Percentiles rank a stretch among this genome's conserved stretches.
Evolutionary conservation across 148 eudicot species (phyloP).

Genomic region (Vaccinium myrtillus): DNA sequence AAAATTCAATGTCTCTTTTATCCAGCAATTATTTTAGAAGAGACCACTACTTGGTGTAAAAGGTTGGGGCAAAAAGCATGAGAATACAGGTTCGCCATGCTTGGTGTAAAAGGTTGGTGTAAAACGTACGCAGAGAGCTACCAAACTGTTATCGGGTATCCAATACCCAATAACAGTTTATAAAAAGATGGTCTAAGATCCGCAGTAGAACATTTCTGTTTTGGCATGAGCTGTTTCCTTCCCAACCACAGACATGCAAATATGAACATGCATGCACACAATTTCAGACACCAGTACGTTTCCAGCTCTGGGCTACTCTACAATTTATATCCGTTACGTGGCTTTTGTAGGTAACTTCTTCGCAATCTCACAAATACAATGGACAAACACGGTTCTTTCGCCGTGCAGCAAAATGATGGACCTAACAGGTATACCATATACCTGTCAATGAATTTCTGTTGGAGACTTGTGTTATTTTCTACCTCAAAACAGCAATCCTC

Average conservation of each 20-base stretch:
- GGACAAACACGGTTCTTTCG: slow-evolving; percentile 1
- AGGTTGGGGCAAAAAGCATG: neutral
- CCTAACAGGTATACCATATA: neutral
- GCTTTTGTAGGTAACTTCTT: neutral
- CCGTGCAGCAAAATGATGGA: neutral
- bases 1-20: no score
- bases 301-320: neutral
- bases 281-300: neutral
- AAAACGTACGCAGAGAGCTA: neutral
- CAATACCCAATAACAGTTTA: neutral
- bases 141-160: neutral
- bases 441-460: neutral
- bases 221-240: neutral
- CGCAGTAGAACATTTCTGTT: neutral
- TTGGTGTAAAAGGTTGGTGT: neutral
- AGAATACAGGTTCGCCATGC: neutral
- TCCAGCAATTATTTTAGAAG: neutral
- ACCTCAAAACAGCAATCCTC: slow-evolving; percentile 1
- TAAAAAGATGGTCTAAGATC: neutral
- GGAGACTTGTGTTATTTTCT: neutral
- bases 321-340: neutral
- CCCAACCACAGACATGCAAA: neutral
- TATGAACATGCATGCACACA: slow-evolving; percentile 1
- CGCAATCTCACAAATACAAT: neutral
- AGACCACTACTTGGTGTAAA: neutral